Conservation (phyloP, 768 basidiomycete species). For the Tremella mesenterica region DNA sequence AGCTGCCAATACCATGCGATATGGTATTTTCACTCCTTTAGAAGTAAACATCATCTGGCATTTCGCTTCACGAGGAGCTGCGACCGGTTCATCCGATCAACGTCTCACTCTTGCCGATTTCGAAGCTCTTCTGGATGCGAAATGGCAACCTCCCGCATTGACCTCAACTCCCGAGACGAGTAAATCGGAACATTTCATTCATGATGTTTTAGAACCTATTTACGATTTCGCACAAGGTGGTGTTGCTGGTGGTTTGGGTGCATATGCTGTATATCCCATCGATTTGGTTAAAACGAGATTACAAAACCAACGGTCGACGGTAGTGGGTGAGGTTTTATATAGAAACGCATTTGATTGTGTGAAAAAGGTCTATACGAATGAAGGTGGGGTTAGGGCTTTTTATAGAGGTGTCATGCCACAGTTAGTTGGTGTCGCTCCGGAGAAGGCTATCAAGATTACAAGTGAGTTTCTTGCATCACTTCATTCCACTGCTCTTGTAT, state of each 20-base stretch:
- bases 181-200: slow-evolving; percentile 44
- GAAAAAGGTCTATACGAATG: slow-evolving; percentile 83
- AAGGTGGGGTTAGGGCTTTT: slow-evolving; percentile 74
- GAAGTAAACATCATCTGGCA: slow-evolving; percentile 95
- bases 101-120: slow-evolving; percentile 83
- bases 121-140: slow-evolving; percentile 81
- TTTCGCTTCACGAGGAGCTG: slow-evolving; percentile 76
- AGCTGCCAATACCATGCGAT: slow-evolving; percentile 74
- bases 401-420: slow-evolving; percentile 95
- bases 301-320: slow-evolving; percentile 94
- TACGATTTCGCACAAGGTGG: slow-evolving; percentile 85
- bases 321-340: slow-evolving; percentile 94
- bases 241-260: slow-evolving; percentile 85
- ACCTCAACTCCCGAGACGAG: slow-evolving; percentile 11
- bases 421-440: slow-evolving; percentile 55
- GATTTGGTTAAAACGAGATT: slow-evolving; percentile 60
- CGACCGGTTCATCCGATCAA: slow-evolving; percentile 46
- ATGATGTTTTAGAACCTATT: slow-evolving; percentile 57
- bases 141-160: slow-evolving; percentile 41
- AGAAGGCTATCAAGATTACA: slow-evolving; percentile 83
- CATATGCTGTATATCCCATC: slow-evolving; percentile 81
- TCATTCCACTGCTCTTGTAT: too few relatives aligned
- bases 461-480: slow-evolving; percentile 55
- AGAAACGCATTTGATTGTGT: slow-evolving; percentile 94
- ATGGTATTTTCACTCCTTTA: slow-evolving; percentile 94